Evolutionary conservation across 441 rosid genomes (phyloP), one percentile per base, ranked within the genome.

Genomic region (Cnidoscolus chayamansa): DNA sequence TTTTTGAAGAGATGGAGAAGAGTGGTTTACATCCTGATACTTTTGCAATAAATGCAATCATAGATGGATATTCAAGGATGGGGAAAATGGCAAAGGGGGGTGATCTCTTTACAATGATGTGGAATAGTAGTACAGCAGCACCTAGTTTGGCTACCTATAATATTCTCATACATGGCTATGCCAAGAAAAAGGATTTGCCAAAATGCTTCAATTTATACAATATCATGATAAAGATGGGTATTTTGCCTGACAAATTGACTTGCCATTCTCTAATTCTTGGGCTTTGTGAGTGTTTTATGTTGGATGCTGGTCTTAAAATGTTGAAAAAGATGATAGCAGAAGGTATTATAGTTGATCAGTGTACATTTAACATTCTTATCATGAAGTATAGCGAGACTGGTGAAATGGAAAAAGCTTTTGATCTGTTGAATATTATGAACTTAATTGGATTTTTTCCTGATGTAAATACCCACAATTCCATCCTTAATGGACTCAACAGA

Each of bases 81-180:
- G 94, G 98, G 67, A 82, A 81, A 70, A 74, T 89, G 82, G 81
- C 13, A 66, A 79, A 68, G 75, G 81, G 80, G 30, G 68, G 63
- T 59, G 65, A 74, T 77, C 67, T 89, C 76, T 83, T 88, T 58
- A 79, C 74, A 65, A 67, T 67, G 60, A 82, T 89, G 86, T 62
- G 55, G 69, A 81, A 80, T 76, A 75, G 67, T 70, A 74, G 72
- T 59, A 30, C 77, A n/a, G 25, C 25, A n/a, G n/a, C 53, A 60
- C 93, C 92, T 75, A 86, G 75, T 84, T 84, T 89, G 86, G 78
- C 81, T 68, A 88, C 98, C 0, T 89, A 83, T 79, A 91, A 91
- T 75, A 87, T 88, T 79, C 88, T 94, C 56, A 80, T 94, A 79
- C 97, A 91, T 68, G 90, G 90, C 40, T 86, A 83, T 80, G 81